phyloP scores from a whole-genome alignment of 306 rosid genomes.

The Cicer yamashitae region DNA sequence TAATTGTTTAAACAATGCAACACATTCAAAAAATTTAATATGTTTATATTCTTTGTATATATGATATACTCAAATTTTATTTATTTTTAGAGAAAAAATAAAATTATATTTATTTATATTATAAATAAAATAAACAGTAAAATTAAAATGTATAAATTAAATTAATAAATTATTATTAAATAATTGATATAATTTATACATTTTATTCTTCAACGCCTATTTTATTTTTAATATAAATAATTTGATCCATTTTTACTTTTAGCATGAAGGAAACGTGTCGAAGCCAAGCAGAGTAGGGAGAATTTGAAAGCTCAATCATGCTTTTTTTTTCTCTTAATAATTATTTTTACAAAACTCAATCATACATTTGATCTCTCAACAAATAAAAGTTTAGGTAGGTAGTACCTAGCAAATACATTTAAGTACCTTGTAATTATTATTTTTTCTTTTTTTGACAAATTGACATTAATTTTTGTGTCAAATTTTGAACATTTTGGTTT shows the following conservation, averaged over 20 bases:
- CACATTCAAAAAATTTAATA: no score
- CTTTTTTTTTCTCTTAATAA: background rate
- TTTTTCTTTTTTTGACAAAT: background rate
- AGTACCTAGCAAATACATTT: slow-evolving; percentile 20
- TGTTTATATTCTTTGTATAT: no score
- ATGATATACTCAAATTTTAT: no score
- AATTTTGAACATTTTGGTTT: slow-evolving; percentile 24
- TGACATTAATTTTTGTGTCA: slow-evolving; percentile 16
- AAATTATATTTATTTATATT: no score
- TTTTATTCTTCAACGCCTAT: no score
- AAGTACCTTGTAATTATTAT: slow-evolving; percentile 35
- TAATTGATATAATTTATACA: no score
- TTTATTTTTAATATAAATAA: no score
- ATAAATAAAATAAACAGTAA: no score
- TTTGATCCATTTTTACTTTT: background rate
- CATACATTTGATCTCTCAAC: slow-evolving; percentile 29
- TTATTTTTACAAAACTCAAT: slow-evolving; percentile 41
- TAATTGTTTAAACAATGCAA: no score
- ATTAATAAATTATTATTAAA: no score
- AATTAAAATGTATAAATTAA: no score
- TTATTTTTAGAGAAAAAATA: no score
- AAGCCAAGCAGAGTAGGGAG: slow-evolving; percentile 33
- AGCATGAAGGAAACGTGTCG: slow-evolving; percentile 19
- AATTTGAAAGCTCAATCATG: slow-evolving; percentile 52
- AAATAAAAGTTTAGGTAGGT: slow-evolving; percentile 29